These are phyloP conservation scores for Alternaria solani DNA, from an alignment of 2,329 filamentous ascomycete species.

Conservation along the genomic window DNA sequence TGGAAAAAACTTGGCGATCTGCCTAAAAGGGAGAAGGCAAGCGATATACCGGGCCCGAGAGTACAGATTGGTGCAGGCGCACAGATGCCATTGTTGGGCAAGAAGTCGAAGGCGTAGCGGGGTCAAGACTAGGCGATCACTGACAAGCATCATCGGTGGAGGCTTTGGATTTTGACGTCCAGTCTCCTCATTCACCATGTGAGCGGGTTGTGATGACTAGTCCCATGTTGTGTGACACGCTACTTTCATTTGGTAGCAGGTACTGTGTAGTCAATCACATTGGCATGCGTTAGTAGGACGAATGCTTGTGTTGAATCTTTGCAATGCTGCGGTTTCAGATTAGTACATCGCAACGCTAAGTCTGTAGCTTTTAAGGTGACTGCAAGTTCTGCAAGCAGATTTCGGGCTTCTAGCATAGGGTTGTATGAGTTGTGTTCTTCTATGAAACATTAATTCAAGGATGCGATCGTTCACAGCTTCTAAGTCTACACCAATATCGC, in stretches of 20 bases:
- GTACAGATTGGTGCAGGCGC: slow-evolving; percentile 25
- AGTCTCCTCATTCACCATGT: background rate
- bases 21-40: slow-evolving; percentile 26
- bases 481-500: background rate
- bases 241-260: background rate
- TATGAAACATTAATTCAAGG: background rate
- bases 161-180: too few species aligned
- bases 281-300: background rate
- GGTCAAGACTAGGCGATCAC: background rate
- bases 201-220: background rate
- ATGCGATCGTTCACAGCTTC: too few species aligned
- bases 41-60: slow-evolving; percentile 27
- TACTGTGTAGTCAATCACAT: background rate
- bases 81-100: slow-evolving; percentile 35
- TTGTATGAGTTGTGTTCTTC: background rate
- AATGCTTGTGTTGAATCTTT: background rate
- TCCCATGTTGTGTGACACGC: background rate
- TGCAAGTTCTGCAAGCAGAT: background rate
- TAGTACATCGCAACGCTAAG: background rate
- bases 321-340: background rate
- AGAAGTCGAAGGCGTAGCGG: slow-evolving; percentile 6
- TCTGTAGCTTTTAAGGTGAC: background rate
- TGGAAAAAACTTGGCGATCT: slow-evolving; percentile 40
- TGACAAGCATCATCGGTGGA: background rate
- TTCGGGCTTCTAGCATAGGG: background rate